Percentiles rank a stretch among this genome's conserved stretches.
phyloP scores from a whole-genome alignment of 148 eudicot species.

The Rhododendron molle region DNA sequence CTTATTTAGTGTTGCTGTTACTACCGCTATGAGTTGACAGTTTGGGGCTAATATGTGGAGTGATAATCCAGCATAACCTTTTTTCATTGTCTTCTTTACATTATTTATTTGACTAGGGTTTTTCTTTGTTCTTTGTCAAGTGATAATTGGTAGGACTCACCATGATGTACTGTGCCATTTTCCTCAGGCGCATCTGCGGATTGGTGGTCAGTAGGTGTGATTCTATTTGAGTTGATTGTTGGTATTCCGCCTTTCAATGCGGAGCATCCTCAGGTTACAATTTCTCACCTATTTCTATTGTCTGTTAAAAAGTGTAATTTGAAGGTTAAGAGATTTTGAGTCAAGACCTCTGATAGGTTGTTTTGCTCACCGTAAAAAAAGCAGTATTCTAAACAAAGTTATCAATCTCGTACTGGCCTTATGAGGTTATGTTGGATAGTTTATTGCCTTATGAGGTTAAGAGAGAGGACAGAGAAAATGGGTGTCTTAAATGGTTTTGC shows the following conservation, averaged over 20 bases:
- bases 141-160: neutral
- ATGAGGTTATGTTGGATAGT: no score
- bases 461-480: no score
- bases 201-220: slow-evolving; percentile 99
- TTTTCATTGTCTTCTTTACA: neutral
- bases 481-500: no score
- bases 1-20: neutral
- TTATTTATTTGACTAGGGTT: neutral
- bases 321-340: neutral
- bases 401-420: no score
- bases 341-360: neutral
- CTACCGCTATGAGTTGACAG: neutral
- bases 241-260: slow-evolving; percentile 99
- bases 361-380: neutral
- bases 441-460: no score
- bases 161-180: slow-evolving; percentile 7
- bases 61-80: neutral
- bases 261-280: slow-evolving; percentile 92
- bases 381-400: no score
- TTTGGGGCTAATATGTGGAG: neutral
- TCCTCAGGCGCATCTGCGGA: slow-evolving; percentile 81
- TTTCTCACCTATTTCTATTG: neutral
- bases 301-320: neutral
- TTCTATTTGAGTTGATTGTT: slow-evolving; percentile 89
- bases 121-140: neutral